Percentiles rank a stretch among this genome's conserved stretches.
These are phyloP conservation scores for Colletotrichum falcatum DNA, from an alignment of 2,329 filamentous ascomycete genomes.

Conservation along the genomic window DNA sequence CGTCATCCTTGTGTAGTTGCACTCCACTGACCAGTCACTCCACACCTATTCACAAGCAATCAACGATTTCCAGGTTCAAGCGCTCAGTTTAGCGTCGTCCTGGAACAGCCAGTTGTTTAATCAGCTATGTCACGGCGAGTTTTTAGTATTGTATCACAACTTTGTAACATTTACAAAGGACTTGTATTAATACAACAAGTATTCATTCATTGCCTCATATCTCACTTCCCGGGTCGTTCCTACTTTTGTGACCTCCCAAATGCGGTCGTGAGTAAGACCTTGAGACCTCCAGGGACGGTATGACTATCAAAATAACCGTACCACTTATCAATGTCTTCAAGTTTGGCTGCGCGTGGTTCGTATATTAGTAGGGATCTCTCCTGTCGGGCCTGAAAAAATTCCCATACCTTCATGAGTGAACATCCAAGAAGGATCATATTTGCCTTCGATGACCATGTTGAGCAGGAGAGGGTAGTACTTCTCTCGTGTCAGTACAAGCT, in stretches of 20 bases:
- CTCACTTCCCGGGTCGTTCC: no score
- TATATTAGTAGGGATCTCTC: no score
- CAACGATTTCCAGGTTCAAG: background rate
- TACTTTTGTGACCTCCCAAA: slow-evolving; percentile 5
- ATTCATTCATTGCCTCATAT: background rate
- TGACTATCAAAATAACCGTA: background rate
- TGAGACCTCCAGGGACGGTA: background rate
- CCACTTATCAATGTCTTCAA: slow-evolving; percentile 10
- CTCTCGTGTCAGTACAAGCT: background rate
- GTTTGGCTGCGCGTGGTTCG: background rate
- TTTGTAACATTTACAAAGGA: background rate
- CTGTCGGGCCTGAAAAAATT: background rate
- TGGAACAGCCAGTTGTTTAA: background rate
- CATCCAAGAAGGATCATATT: slow-evolving; percentile 15
- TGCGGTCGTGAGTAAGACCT: slow-evolving; percentile 3
- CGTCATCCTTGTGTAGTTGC: background rate
- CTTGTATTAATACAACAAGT: background rate
- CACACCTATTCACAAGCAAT: background rate
- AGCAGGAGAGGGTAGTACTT: background rate
- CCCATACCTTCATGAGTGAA: slow-evolving; percentile 11
- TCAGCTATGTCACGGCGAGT: background rate
- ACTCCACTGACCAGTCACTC: background rate
- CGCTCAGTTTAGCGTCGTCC: no score
- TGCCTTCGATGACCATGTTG: slow-evolving; percentile 9
- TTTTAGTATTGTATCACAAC: background rate